Evolutionary conservation across 331 rosid species (phyloP).

Genomic region (Telfairia occidentalis): DNA sequence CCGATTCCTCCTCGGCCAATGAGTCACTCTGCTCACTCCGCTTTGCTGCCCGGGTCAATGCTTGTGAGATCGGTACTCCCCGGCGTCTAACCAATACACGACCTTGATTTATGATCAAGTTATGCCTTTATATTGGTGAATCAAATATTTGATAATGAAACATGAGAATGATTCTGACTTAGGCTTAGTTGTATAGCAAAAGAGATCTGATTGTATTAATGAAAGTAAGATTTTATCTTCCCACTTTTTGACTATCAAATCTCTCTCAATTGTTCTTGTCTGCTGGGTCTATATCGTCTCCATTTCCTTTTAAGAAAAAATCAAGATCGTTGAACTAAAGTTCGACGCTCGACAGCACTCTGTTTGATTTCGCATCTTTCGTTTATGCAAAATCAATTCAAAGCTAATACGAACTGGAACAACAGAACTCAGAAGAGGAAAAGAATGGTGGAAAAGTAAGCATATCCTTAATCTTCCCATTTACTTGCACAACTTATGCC

Average conservation of each 20-base stretch:
- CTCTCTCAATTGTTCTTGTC: neutral
- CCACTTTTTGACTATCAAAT: neutral
- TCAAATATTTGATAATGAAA: conserved; percentile 21
- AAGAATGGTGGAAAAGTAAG: neutral
- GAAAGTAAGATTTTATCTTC: neutral
- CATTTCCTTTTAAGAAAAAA: neutral
- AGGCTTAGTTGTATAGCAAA: conserved; percentile 57
- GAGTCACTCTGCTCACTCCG: conserved; percentile 92
- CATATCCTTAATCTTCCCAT: neutral
- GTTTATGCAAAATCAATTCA: neutral
- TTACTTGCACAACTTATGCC: conserved; percentile 14
- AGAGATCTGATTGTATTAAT: conserved; percentile 22
- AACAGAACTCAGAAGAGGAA: neutral
- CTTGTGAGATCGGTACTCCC: conserved; percentile 92
- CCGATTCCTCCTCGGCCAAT: conserved; percentile 58
- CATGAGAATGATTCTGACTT: conserved; percentile 54
- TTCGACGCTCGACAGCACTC: neutral
- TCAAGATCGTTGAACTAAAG: neutral
- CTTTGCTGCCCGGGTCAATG: conserved; percentile 83
- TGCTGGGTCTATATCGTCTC: neutral
- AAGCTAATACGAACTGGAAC: neutral
- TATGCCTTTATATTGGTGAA: conserved; percentile 22
- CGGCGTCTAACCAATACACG: conserved; percentile 65
- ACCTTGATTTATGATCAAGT: conserved; percentile 51
- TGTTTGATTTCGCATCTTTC: neutral